These are phyloP conservation scores for Kodamaea hsintzibuensis DNA, from an alignment of 805 yeast species.

Conservation along the genomic window DNA sequence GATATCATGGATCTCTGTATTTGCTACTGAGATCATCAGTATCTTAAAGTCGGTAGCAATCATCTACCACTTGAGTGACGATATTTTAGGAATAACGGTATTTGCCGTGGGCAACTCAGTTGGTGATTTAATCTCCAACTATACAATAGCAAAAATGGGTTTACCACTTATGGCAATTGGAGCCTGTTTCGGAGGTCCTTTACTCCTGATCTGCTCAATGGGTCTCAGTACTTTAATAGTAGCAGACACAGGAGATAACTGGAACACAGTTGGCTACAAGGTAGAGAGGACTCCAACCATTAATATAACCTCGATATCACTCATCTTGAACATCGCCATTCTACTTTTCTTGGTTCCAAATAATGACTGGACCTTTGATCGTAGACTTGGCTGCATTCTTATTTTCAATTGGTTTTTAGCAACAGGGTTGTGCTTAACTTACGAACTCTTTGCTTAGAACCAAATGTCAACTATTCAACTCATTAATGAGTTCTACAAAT, in stretches of 20 bases:
- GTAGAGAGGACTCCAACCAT: conserved; percentile 23
- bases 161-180: conserved; percentile 89
- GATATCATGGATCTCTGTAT: conserved; percentile 64
- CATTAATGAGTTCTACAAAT: not conserved
- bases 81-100: conserved; percentile 80
- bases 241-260: conserved; percentile 10
- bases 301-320: conserved; percentile 19
- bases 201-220: conserved; percentile 76
- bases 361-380: conserved; percentile 34
- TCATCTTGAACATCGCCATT: conserved; percentile 23
- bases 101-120: conserved; percentile 92
- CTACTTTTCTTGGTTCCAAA: conserved; percentile 21
- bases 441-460: conserved; percentile 18
- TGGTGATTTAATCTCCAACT: conserved; percentile 85
- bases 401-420: conserved; percentile 32
- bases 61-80: conserved; percentile 65
- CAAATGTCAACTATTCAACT: not conserved
- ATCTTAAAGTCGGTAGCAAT: conserved; percentile 62
- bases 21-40: conserved; percentile 71
- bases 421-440: conserved; percentile 25
- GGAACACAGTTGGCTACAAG: conserved; percentile 13
- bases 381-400: conserved; percentile 32
- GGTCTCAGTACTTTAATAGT: conserved; percentile 63
- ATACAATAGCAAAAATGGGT: conserved; percentile 78
- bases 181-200: conserved; percentile 93